phyloP scores from a whole-genome alignment of 495 filamentous ascomycete genomes.

The Aspergillus bridgeri region DNA sequence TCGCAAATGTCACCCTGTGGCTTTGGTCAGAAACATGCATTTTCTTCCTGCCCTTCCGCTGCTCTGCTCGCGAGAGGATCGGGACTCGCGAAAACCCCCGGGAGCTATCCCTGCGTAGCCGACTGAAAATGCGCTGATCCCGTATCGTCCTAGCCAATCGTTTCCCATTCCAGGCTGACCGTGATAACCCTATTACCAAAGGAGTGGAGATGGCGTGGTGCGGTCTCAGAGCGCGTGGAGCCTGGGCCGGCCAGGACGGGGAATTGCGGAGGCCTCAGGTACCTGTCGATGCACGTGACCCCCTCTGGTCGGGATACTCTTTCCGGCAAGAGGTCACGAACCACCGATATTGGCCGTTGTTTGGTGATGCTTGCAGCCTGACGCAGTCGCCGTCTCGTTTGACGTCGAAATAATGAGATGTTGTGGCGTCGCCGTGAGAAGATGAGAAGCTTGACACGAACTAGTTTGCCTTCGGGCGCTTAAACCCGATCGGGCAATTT shows the following conservation, averaged over 20 bases:
- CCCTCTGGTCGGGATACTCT: not conserved
- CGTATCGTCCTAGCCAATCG: not conserved
- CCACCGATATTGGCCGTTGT: not conserved
- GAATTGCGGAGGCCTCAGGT: not conserved
- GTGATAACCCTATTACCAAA: not conserved
- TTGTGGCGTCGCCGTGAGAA: not conserved
- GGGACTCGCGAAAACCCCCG: not conserved
- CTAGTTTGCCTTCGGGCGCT: not conserved
- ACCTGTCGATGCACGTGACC: not conserved
- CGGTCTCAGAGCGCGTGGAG: not conserved
- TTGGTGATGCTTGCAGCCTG: not conserved
- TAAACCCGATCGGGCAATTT: not conserved
- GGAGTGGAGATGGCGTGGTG: not conserved
- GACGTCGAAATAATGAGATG: not conserved
- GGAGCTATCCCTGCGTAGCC: not conserved
- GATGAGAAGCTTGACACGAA: not conserved
- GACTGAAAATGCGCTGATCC: not conserved
- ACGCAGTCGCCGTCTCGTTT: not conserved
- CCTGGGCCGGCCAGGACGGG: not conserved
- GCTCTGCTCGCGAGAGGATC: not conserved
- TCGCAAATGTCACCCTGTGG: not conserved
- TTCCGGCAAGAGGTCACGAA: not conserved
- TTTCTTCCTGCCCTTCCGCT: not conserved
- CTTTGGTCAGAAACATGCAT: not conserved
- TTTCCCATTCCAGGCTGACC: not conserved